A percentile compares a stretch with the other conserved stretches of the same genome.
These are phyloP conservation scores for Uronychia setigera DNA, from an alignment of 73 alveolate genomes.

Conservation along the genomic window DNA sequence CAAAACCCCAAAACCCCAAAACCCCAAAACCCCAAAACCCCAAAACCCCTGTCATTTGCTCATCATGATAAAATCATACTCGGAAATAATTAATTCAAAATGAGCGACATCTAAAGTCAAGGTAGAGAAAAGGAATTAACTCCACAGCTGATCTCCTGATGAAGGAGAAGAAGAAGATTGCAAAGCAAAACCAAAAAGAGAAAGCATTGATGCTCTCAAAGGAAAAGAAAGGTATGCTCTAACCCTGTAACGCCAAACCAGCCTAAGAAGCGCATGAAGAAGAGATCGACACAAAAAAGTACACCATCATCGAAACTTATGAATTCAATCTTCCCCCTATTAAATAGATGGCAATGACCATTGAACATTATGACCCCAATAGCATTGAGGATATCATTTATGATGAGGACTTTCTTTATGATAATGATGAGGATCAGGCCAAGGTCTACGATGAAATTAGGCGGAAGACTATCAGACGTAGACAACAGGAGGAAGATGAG, in stretches of 20 bases:
- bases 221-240: background rate
- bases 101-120: too few species aligned
- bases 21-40: too few species aligned
- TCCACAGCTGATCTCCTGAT: too few species aligned
- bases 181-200: background rate
- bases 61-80: too few species aligned
- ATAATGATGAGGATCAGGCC: slow-evolving; percentile 64
- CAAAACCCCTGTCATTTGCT: too few species aligned
- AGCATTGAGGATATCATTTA: slow-evolving; percentile 34
- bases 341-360: background rate
- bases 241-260: background rate
- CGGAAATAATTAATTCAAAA: too few species aligned
- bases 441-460: slow-evolving; percentile 51
- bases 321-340: background rate
- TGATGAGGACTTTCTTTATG: slow-evolving; percentile 62
- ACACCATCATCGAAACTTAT: background rate
- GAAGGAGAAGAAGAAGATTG: background rate
- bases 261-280: background rate
- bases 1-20: too few species aligned
- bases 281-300: background rate
- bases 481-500: slow-evolving; percentile 64
- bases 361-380: slow-evolving; percentile 15
- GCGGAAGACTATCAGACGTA: slow-evolving; percentile 37
- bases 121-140: too few species aligned
- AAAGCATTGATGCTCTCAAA: background rate